Evolutionary conservation across 2,329 filamentous ascomycete species (phyloP).

Genomic region (Ophiognomonia clavigignenti-juglandacearum): DNA sequence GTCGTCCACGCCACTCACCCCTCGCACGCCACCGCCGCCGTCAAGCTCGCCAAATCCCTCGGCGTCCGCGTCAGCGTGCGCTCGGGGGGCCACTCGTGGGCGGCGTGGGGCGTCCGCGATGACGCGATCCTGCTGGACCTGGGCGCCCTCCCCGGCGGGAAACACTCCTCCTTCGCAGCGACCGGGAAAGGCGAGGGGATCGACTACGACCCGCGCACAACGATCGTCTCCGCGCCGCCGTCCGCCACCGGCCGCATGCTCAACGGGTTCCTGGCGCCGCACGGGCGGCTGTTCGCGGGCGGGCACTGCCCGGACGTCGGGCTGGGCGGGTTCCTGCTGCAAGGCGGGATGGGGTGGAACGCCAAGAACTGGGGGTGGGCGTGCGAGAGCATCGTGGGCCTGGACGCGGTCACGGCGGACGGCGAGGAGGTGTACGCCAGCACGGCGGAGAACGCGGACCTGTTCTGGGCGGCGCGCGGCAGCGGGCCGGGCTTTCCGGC

Average conservation of each 20-base stretch:
- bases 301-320: conserved; percentile 54
- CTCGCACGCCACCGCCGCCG: conserved; percentile 30
- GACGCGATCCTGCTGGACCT: conserved; percentile 38
- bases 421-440: conserved; percentile 32
- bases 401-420: conserved; percentile 44
- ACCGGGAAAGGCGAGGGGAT: conserved; percentile 20
- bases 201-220: conserved; percentile 31
- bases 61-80: conserved; percentile 35
- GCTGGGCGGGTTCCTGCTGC: conserved; percentile 50
- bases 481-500: conserved; percentile 47
- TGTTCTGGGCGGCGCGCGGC: conserved; percentile 45
- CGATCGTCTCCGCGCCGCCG: conserved; percentile 37
- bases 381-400: conserved; percentile 38
- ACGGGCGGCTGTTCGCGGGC: conserved; percentile 43
- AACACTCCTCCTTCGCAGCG: conserved; percentile 1
- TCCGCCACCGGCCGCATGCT: conserved; percentile 41
- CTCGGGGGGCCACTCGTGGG: conserved; percentile 43
- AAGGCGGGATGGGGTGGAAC: conserved; percentile 56
- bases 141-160: conserved; percentile 20
- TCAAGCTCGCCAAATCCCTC: conserved; percentile 30
- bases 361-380: conserved; percentile 53
- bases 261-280: conserved; percentile 31
- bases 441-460: conserved; percentile 34
- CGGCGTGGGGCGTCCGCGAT: conserved; percentile 41
- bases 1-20: conserved; percentile 33